A percentile compares a stretch with the other conserved stretches of the same genome.
Evolutionary conservation across 495 filamentous ascomycete genomes (phyloP).

Genomic region (Aspergillus biplanus): DNA sequence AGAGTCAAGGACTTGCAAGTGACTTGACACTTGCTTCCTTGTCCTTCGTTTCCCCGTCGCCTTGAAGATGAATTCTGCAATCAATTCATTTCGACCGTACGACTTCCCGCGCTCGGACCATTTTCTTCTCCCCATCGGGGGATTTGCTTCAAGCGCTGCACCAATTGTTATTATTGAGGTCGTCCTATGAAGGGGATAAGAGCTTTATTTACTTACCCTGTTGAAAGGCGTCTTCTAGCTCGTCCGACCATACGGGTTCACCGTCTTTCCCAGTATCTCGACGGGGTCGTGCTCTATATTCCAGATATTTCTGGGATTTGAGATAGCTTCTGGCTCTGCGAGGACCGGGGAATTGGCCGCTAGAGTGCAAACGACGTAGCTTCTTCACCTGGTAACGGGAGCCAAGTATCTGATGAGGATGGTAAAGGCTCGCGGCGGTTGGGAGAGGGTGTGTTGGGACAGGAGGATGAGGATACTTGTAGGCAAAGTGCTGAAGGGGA

Average conservation of each 20-base stretch:
- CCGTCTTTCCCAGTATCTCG: slow-evolving; percentile 56
- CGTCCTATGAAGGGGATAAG: background rate
- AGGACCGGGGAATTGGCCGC: slow-evolving; percentile 33
- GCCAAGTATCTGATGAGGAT: slow-evolving; percentile 38
- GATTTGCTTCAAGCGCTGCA: slow-evolving; percentile 77
- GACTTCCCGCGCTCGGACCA: slow-evolving; percentile 70
- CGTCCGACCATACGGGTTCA: slow-evolving; percentile 77
- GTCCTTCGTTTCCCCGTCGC: slow-evolving; percentile 65
- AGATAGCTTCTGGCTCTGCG: slow-evolving; percentile 47
- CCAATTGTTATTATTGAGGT: slow-evolving; percentile 2
- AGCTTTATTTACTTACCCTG: slow-evolving; percentile 63
- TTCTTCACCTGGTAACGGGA: slow-evolving; percentile 43
- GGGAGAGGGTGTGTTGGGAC: slow-evolving; percentile 37
- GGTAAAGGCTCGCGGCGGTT: slow-evolving; percentile 32
- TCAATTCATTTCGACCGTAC: slow-evolving; percentile 89
- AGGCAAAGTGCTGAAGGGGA: slow-evolving; percentile 42
- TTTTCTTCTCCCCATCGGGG: slow-evolving; percentile 82
- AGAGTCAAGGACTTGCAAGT: slow-evolving; percentile 94
- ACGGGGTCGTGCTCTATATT: slow-evolving; percentile 73
- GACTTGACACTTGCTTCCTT: slow-evolving; percentile 93
- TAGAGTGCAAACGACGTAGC: slow-evolving; percentile 44
- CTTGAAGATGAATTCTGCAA: slow-evolving; percentile 77
- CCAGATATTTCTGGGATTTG: slow-evolving; percentile 52
- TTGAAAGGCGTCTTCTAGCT: slow-evolving; percentile 85
- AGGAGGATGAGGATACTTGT: slow-evolving; percentile 47